A percentile compares a stretch with the other conserved stretches of the same genome.
Conservation (phyloP, 2,329 filamentous ascomycete genomes). For the Stagonosporopsis vannaccii region DNA sequence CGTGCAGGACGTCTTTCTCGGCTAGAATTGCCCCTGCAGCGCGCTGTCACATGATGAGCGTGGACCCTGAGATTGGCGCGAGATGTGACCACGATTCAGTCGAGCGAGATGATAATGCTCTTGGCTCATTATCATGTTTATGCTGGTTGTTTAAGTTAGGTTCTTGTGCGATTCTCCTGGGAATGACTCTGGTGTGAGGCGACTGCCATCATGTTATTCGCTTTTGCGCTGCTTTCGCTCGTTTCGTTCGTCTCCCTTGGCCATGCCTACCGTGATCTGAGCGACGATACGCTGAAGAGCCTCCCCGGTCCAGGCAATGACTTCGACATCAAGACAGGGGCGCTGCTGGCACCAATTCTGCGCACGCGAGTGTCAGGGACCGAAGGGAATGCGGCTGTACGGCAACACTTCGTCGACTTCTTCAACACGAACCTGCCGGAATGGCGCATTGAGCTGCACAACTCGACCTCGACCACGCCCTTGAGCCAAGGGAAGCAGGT, state of each 20-base stretch:
- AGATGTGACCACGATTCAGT: slow-evolving; percentile 33
- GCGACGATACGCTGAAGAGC: slow-evolving; percentile 74
- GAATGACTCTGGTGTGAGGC: slow-evolving; percentile 23
- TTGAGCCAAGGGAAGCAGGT: slow-evolving; percentile 74
- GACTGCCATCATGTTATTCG: slow-evolving; percentile 26
- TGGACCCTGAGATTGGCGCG: slow-evolving; percentile 9
- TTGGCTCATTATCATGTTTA: slow-evolving; percentile 8
- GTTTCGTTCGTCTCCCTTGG: slow-evolving; percentile 35
- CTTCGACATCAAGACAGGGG: slow-evolving; percentile 81
- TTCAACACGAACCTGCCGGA: slow-evolving; percentile 77
- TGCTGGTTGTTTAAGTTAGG: slow-evolving; percentile 17
- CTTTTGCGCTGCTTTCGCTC: slow-evolving; percentile 33
- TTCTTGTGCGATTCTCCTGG: slow-evolving; percentile 1
- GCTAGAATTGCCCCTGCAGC: slow-evolving; percentile 27
- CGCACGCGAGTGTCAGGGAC: slow-evolving; percentile 89
- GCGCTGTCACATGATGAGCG: slow-evolving; percentile 7
- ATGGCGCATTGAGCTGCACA: slow-evolving; percentile 85
- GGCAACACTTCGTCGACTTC: slow-evolving; percentile 85
- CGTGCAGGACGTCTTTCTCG: slow-evolving; percentile 24
- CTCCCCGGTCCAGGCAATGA: slow-evolving; percentile 75
- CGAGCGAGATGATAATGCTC: neutral
- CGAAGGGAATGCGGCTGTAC: slow-evolving; percentile 74
- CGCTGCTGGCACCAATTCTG: slow-evolving; percentile 84
- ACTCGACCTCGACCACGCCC: slow-evolving; percentile 85
- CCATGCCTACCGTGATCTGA: slow-evolving; percentile 67